Base-by-base conservation (phyloP, 2,329 filamentous ascomycete genomes). In the Verruconis gallopava region DNA sequence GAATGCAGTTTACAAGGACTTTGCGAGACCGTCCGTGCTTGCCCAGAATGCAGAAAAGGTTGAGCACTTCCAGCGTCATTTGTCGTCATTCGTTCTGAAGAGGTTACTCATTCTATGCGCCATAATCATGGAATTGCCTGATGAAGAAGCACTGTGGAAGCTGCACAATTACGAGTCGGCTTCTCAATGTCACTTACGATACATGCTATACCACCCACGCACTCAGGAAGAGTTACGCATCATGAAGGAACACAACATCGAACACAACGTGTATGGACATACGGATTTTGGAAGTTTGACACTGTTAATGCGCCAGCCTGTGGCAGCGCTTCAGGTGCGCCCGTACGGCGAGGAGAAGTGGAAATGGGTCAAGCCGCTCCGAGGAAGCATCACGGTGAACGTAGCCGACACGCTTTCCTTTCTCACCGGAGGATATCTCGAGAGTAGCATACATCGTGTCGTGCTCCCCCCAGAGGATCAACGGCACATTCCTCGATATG, bases 241-340 rank as follows among this genome's bases (percentile, higher is more conserved):
- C 34, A 37, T 37, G 34, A 14, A 42, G 9, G 28, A 39, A n/a
- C 19, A 42, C 13, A 42, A 18, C 17, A 37, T 18, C 34, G 15
- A 42, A 5, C 34, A 37, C 13, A 42, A 37, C 12, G 34, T 21
- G 20, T 13, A 19, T 38, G 72, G 72, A 0, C 72, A 77, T 49
- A 76, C 72, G 0, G 73, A 77, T 46, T 55, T 76, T 0, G 72
- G 72, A 0, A 69, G 68, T 0, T 60, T 75, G 0, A 76, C 73
- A 0, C 56, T 77, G 3, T 61, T 77, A 0, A 76, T 77, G 59
- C 62, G 72, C 0, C 73, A 77, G 46, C 73, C 73, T 0, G 67
- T 77, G 1, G 70, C 72, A 0, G 72, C 67, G 0, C 59, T 77
- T 1, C 73, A 77, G 48, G 71, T 77, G 19, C 25, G 25, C 6